Base-by-base conservation (phyloP, 1,284 basidiomycete species). In the Omphalotus olearius region DNA sequence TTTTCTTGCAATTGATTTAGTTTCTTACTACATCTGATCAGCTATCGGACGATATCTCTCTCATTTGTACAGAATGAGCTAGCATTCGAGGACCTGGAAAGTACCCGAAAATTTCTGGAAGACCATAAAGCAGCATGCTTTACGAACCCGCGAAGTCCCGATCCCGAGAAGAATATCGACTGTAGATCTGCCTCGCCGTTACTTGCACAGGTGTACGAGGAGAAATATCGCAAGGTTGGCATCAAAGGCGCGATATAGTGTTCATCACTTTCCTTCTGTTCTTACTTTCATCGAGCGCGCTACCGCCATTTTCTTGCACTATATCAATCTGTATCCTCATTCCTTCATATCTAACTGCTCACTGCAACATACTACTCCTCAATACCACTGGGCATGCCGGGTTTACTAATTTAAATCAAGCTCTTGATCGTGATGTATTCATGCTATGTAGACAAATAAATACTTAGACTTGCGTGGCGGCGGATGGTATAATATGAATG, bases 11-110 rank as follows among this genome's bases (percentile, higher is more conserved):
- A 20, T 37, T 26, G 53, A 23, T 50, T 30, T 14, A 20, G 53
- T 38, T 25, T 30, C 40, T 33, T 17, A 45, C 3, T 11, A 23
- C 47, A 44, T 16, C 28, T n/a, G 20, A 41, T 33, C 68, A 97
- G 94, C 60, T 96, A 96, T 66, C 75, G 78, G 64, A 81, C 81
- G 47, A 69, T 98, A 18, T 76, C 88, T n/a, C 74, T 99, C 45
- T 59, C 75, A 2, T 93, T 92, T 69, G 72, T 99, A 53, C 79
- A 82, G 56, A 74, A 80, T 56, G 90, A 94, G 64, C 83, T 99
- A 52, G 91, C 83, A 20, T 98, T 97, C 69, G 88, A 93, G 17
- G 72, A 76, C 11, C 63, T 82, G 38, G 69, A 78, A 45, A 82
- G 83, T 45, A 76, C 87, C 7, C 76, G 82, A 62, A 70, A 77